Percentiles rank a stretch among this genome's conserved stretches.
These are phyloP conservation scores for Gloeopeniophorella convolvens DNA, from an alignment of 768 basidiomycete species.

Conservation along the genomic window DNA sequence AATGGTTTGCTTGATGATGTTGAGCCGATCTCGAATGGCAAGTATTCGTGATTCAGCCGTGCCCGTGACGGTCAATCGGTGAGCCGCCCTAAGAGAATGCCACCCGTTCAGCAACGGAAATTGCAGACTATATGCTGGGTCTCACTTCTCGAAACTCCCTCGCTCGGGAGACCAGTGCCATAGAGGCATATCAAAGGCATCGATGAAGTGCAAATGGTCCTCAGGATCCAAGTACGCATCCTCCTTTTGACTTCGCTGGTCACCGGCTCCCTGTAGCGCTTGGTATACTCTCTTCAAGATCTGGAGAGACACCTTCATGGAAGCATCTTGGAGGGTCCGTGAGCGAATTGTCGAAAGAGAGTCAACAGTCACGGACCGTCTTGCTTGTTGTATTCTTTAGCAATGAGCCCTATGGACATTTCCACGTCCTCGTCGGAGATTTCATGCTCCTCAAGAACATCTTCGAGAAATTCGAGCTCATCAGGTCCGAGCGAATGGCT, in stretches of 20 bases:
- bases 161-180: conserved; percentile 88
- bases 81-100: conserved; percentile 44
- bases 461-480: conserved; percentile 62
- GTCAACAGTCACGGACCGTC: conserved; percentile 47
- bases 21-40: conserved; percentile 77
- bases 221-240: conserved; percentile 72
- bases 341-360: background rate
- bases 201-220: conserved; percentile 73
- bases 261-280: conserved; percentile 59
- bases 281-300: conserved; percentile 71
- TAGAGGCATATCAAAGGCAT: conserved; percentile 93
- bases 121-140: background rate
- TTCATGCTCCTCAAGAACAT: conserved; percentile 63
- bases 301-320: conserved; percentile 72
- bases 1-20: conserved; percentile 89
- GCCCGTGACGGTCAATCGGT: conserved; percentile 65
- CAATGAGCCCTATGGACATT: conserved; percentile 69
- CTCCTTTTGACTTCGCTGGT: conserved; percentile 38
- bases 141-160: conserved; percentile 84
- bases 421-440: conserved; percentile 67
- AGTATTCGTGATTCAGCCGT: conserved; percentile 75
- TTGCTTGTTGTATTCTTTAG: conserved; percentile 84
- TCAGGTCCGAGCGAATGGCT: conserved; percentile 84
- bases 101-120: conserved; percentile 14
- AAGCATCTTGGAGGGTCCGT: conserved; percentile 46